These are phyloP conservation scores for Diplogelasinospora grovesii DNA, from an alignment of 495 filamentous ascomycete genomes.

Conservation along the genomic window DNA sequence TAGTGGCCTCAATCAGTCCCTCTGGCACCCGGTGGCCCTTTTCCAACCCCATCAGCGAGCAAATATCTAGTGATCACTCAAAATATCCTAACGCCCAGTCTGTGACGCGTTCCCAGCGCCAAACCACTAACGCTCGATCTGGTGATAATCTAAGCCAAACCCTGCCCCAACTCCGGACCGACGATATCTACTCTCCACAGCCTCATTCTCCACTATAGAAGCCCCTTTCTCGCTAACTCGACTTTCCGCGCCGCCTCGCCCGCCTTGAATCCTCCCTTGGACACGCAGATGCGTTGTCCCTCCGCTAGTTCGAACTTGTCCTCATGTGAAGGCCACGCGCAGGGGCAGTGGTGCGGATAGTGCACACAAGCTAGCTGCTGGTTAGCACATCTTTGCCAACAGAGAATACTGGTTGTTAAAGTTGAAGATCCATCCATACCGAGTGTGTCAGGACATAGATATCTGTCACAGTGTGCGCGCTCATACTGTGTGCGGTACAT, in stretches of 20 bases:
- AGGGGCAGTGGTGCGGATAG: conserved; percentile 92
- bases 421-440: no score
- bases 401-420: no score
- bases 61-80: no score
- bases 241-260: conserved; percentile 72
- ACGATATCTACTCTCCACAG: no score
- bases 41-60: no score
- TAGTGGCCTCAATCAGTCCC: no score
- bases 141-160: not conserved
- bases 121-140: no score
- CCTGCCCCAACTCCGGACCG: no score
- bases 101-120: no score
- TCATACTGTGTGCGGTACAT: conserved; percentile 72
- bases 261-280: conserved; percentile 71
- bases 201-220: conserved; percentile 68
- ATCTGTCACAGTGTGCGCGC: conserved; percentile 69
- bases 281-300: conserved; percentile 72
- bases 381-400: not conserved
- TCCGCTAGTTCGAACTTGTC: conserved; percentile 86
- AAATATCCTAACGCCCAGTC: no score
- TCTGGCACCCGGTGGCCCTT: no score
- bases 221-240: conserved; percentile 74
- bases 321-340: conserved; percentile 69
- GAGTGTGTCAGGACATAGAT: conserved; percentile 85
- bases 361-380: conserved; percentile 66